Percentiles rank a stretch among this genome's conserved stretches.
phyloP scores from a whole-genome alignment of 139 green algal genomes.

The Coelastrella sp. region DNA sequence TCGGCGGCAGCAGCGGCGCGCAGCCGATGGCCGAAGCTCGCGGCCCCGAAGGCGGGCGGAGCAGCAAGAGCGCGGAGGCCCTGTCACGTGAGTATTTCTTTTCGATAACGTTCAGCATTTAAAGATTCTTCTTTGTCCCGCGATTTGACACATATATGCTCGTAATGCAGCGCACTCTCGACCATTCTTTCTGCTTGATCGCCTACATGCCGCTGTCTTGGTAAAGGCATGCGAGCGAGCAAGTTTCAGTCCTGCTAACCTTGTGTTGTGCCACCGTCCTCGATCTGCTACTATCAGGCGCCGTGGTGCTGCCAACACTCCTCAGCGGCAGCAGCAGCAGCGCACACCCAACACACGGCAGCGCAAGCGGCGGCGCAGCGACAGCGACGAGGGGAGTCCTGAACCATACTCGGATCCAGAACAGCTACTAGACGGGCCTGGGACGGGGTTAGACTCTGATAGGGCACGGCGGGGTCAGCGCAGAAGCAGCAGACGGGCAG shows the following conservation, averaged over 20 bases:
- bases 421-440: neutral
- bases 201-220: no score
- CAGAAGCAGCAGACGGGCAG: conserved; percentile 24
- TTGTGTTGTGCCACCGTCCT: neutral
- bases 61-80: no score
- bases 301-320: neutral
- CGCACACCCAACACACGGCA: neutral
- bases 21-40: neutral
- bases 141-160: no score
- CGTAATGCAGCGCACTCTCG: no score
- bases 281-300: no score
- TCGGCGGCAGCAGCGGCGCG: neutral
- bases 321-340: conserved; percentile 11
- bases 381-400: neutral
- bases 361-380: neutral
- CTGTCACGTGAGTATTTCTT: neutral
- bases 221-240: no score
- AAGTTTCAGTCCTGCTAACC: neutral
- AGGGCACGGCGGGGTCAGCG: no score
- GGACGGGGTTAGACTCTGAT: neutral
- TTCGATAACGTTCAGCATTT: no score
- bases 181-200: no score
- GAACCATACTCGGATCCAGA: no score
- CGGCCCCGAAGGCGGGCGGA: neutral
- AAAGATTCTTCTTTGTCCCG: no score